Base-by-base conservation (phyloP, 2,329 filamentous ascomycete species). In the Dactylellina haptotyla region DNA sequence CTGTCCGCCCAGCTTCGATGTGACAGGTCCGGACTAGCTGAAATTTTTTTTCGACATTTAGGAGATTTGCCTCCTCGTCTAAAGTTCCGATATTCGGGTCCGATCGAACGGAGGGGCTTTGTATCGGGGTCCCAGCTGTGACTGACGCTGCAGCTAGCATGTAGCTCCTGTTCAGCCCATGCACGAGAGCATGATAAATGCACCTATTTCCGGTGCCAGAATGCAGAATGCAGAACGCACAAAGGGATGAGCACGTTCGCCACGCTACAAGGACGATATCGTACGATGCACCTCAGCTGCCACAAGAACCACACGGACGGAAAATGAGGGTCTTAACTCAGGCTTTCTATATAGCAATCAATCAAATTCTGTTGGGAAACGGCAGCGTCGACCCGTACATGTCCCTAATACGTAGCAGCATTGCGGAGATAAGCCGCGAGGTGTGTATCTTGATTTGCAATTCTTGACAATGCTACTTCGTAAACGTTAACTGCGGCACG, bases 51-150 rank as follows among this genome's bases (percentile, higher is more conserved):
- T 46, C 41, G 39, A 43, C 43, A 50, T 43, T 34, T 26, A 41
- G 41, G 30, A 57, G 50, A 71, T 71, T 71, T 71, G 58, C 66
- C 58, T 53, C 41, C 59, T 65, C 59, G 53, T 65, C 67, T 72
- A 65, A 63, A 71, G 41, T 65, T 72, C 51, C 64, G 56, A 69
- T 54, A 61, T 69, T 65, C 45, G 53, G 59, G 59, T 61, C 67
- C 53, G 67, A 72, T 72, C 67, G 56, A 72, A 28, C 26, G 28
- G 59, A 65, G 34, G 53, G 34, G 50, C 14, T 43, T 56, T 65
- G 53, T 51, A 72, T 72, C 67, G 59, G 51, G 66, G 59, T 43
- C 48, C 54, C n/a, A 46, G 34, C 39, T 45, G 67, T 72, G 67
- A 64, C 54, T 59, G 59, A 46, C 25, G 58, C 37, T 72, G 61